Conservation (phyloP, 495 filamentous ascomycete species). For the Jackrogersella minutella region DNA sequence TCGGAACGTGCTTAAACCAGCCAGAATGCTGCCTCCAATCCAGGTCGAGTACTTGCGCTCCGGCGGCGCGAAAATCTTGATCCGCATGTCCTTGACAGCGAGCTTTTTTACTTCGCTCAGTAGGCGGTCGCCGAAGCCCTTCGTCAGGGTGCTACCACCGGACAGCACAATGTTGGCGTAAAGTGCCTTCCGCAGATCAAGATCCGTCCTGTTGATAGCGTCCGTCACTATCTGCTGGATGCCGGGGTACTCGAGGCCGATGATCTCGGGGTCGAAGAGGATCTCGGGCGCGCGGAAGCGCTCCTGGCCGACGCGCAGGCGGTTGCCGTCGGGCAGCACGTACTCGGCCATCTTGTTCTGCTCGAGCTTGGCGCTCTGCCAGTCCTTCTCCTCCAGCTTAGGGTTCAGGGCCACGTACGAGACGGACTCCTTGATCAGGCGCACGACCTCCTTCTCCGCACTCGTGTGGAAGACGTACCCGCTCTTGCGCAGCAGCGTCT, state of each 20-base stretch:
- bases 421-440: conserved; percentile 94
- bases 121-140: conserved; percentile 93
- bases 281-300: conserved; percentile 97
- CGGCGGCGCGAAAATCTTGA: conserved; percentile 97
- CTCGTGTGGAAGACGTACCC: conserved; percentile 97
- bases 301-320: conserved; percentile 57
- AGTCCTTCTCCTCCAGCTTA: conserved; percentile 95
- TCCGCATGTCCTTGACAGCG: conserved; percentile 98
- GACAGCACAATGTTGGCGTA: conserved; percentile 98
- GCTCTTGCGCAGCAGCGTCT: conserved; percentile 87
- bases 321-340: conserved; percentile 85
- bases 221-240: conserved; percentile 98
- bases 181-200: conserved; percentile 91
- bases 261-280: conserved; percentile 95
- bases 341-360: conserved; percentile 82
- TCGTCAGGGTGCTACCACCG: conserved; percentile 85
- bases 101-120: conserved; percentile 90
- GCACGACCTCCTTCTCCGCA: conserved; percentile 97
- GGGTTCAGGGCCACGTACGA: conserved; percentile 92
- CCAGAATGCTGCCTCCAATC: conserved; percentile 98
- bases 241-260: conserved; percentile 95
- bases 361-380: conserved; percentile 71
- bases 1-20: conserved; percentile 95
- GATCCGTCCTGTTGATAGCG: conserved; percentile 94
- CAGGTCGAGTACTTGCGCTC: conserved; percentile 98